phyloP scores from a whole-genome alignment of 805 yeast genomes.

The Metschnikowia borealis region DNA sequence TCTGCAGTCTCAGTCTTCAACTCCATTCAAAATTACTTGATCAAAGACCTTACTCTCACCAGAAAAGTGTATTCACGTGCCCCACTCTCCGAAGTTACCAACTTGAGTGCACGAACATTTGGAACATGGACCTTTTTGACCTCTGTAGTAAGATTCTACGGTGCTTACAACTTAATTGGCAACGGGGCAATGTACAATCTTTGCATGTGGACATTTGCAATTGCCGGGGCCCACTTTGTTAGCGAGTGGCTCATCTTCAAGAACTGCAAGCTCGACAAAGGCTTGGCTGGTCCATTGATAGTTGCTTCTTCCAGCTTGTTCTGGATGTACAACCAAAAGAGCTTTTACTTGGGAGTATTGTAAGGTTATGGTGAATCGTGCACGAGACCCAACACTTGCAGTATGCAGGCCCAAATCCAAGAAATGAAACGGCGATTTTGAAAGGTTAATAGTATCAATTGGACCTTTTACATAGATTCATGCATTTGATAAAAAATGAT shows the following conservation, averaged over 20 bases:
- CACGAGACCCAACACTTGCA: too few species aligned
- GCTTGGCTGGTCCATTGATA: slow-evolving; percentile 82
- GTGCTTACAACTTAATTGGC: slow-evolving; percentile 66
- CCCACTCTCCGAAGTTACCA: slow-evolving; percentile 32
- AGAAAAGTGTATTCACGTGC: slow-evolving; percentile 66
- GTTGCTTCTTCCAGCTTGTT: slow-evolving; percentile 63
- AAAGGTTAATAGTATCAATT: not conserved
- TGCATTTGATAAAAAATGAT: not conserved
- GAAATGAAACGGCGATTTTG: too few species aligned
- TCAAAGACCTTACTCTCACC: slow-evolving; percentile 65
- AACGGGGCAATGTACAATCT: slow-evolving; percentile 72
- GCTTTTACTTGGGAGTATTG: slow-evolving; percentile 44
- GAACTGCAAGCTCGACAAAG: slow-evolving; percentile 82
- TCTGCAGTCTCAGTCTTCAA: slow-evolving; percentile 91
- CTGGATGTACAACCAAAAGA: slow-evolving; percentile 79
- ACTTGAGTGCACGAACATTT: slow-evolving; percentile 88
- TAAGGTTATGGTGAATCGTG: not conserved
- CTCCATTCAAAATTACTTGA: slow-evolving; percentile 77
- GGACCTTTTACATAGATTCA: not conserved
- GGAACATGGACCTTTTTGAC: slow-evolving; percentile 97
- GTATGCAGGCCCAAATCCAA: not conserved
- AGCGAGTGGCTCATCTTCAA: slow-evolving; percentile 76
- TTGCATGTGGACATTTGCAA: slow-evolving; percentile 71
- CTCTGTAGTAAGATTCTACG: slow-evolving; percentile 78
- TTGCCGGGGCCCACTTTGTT: slow-evolving; percentile 82